A percentile compares a stretch with the other conserved stretches of the same genome.
phyloP scores from a whole-genome alignment of 768 basidiomycete genomes.

The Mycena galericulata region DNA sequence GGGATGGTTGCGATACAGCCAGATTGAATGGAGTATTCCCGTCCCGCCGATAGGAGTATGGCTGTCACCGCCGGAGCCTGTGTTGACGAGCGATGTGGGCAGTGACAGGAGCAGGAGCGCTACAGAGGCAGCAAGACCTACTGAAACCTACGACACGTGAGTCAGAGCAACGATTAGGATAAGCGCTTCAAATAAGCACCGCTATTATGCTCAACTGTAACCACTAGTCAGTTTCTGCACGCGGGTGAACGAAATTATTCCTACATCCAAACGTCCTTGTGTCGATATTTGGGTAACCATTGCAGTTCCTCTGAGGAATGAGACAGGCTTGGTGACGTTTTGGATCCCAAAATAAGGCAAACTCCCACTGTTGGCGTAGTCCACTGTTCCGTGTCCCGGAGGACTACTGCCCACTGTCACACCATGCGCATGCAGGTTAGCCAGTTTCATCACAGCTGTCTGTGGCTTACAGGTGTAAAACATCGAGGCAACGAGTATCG shows the following conservation, averaged over 20 bases:
- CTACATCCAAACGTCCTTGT: slow-evolving; percentile 3
- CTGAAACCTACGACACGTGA: background rate
- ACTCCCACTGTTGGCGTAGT: no score
- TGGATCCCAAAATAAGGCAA: background rate
- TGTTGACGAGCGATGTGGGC: no score
- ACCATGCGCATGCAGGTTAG: no score
- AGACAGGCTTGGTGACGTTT: background rate
- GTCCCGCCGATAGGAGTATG: background rate
- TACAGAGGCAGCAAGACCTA: background rate
- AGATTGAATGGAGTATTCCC: slow-evolving; percentile 6
- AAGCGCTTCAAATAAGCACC: background rate
- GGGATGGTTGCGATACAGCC: slow-evolving; percentile 16
- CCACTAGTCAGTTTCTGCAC: background rate
- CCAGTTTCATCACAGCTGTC: no score
- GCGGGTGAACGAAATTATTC: background rate
- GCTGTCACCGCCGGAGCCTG: no score
- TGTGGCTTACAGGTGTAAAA: slow-evolving; percentile 1
- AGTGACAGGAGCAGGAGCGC: no score
- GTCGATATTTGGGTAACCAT: background rate
- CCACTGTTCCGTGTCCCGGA: no score
- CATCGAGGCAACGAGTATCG: background rate
- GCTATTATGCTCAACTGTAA: slow-evolving; percentile 1
- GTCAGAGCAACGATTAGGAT: background rate
- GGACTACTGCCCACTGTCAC: no score
- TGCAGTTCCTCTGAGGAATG: background rate